Percentiles rank a stretch among this genome's conserved stretches.
Evolutionary conservation across 805 yeast species (phyloP).

Genomic region (Cephaloascus albidus): DNA sequence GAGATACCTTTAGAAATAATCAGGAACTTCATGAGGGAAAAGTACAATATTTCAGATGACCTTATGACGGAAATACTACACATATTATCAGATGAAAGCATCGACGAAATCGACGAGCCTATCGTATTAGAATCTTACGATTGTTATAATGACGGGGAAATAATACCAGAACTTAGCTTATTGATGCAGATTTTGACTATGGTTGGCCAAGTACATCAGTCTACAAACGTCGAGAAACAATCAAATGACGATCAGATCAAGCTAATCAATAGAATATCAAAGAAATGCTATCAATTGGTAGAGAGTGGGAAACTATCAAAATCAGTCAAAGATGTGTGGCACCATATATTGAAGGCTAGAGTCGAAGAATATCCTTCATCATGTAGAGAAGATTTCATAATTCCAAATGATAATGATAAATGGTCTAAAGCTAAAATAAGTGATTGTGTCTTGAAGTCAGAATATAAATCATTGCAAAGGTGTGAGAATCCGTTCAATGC

Average conservation of each 20-base stretch:
- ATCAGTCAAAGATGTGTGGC: conserved; percentile 17
- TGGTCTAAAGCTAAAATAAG: conserved; percentile 35
- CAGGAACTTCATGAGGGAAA: conserved; percentile 21
- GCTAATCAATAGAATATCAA: conserved; percentile 37
- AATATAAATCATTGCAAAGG: conserved; percentile 37
- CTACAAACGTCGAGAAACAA: conserved; percentile 10
- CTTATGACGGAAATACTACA: conserved; percentile 26
- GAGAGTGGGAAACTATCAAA: conserved; percentile 42
- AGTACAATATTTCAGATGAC: conserved; percentile 12
- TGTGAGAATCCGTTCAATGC: conserved; percentile 22
- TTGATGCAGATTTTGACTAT: conserved; percentile 42
- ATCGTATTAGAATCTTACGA: conserved; percentile 53
- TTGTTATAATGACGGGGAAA: conserved; percentile 46
- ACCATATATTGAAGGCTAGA: conserved; percentile 21
- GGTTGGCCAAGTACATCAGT: conserved; percentile 16
- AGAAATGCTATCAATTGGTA: conserved; percentile 53
- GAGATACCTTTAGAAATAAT: conserved; percentile 49
- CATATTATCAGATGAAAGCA: conserved; percentile 13
- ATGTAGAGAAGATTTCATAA: conserved; percentile 11
- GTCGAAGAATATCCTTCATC: conserved; percentile 38
- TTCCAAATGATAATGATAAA: conserved; percentile 6
- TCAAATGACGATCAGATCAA: conserved; percentile 9
- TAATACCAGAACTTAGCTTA: conserved; percentile 48
- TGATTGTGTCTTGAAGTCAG: conserved; percentile 44
- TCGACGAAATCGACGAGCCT: conserved; percentile 29